Evolutionary conservation across 78 protist genomes (phyloP).

Genomic region (slime mould (Dictyostelium discoideum)): dicty_2.7 NC_007089.4:2253501-2254000

Average conservation of each 20-base stretch:
- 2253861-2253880: neutral
- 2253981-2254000: neutral
- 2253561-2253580: neutral
- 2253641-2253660: neutral
- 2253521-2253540: neutral
- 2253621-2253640: neutral
- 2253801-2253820: neutral
- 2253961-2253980: neutral
- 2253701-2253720: neutral
- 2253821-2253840: neutral
- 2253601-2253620: neutral
- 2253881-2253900: neutral
- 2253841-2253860: neutral
- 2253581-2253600: neutral
- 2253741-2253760: neutral
- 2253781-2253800: neutral
- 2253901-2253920: neutral
- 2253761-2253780: neutral
- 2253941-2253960: neutral
- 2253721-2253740: neutral
- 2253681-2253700: neutral
- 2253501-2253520: neutral
- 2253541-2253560: neutral
- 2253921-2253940: neutral
- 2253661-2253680: neutral